Conservation (phyloP, 768 basidiomycete species). For the Hygrocybe coccinea region DNA sequence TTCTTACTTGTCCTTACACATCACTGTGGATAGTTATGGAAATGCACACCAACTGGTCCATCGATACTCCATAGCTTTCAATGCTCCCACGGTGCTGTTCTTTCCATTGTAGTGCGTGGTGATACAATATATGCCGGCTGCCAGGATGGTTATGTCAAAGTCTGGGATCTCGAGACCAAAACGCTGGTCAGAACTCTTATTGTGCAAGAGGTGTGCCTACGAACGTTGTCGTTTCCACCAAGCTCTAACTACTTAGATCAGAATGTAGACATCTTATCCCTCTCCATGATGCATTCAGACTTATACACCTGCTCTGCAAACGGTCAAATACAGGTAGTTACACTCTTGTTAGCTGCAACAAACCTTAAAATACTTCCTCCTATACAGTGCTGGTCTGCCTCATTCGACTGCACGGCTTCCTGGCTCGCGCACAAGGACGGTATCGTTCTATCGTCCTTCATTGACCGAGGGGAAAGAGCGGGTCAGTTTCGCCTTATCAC, state of each 20-base stretch:
- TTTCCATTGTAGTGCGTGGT: constrained; percentile 68
- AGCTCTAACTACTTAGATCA: constrained; percentile 22
- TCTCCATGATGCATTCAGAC: constrained; percentile 65
- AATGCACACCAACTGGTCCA: constrained; percentile 44
- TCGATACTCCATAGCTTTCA: constrained; percentile 59
- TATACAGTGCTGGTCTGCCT: constrained; percentile 68
- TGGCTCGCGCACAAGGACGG: constrained; percentile 76
- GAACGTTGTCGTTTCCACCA: background rate
- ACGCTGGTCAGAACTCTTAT: constrained; percentile 84
- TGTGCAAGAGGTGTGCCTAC: constrained; percentile 61
- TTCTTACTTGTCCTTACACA: background rate
- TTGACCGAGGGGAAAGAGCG: constrained; percentile 37
- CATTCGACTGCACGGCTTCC: constrained; percentile 79
- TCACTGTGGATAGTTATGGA: constrained; percentile 53
- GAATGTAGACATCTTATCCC: constrained; percentile 77
- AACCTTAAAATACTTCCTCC: background rate
- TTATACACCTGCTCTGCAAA: constrained; percentile 64
- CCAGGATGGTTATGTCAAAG: constrained; percentile 89
- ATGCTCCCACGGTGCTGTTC: constrained; percentile 72
- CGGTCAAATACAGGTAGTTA: constrained; percentile 61
- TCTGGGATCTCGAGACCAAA: constrained; percentile 86
- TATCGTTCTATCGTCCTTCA: constrained; percentile 75
- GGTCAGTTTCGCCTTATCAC: constrained; percentile 53
- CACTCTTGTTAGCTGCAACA: background rate
- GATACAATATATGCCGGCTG: constrained; percentile 89